Conservation (phyloP, 441 rosid genomes). For the Erysimum cheiri region DNA sequence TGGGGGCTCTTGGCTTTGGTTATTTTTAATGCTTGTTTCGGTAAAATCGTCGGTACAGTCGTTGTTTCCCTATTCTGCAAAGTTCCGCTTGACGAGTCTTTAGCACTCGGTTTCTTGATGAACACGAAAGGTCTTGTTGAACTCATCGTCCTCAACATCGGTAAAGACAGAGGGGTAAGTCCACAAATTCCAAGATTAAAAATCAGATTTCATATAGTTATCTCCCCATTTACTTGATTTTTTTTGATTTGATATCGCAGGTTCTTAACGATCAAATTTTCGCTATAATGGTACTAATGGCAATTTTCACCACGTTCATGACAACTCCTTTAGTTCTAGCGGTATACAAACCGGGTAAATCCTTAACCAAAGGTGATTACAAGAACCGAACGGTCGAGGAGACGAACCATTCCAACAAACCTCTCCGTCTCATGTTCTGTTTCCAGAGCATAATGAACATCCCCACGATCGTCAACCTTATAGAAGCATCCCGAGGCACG, state of each 20-base stretch:
- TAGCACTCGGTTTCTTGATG: slow-evolving; percentile 66
- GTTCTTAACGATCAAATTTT: slow-evolving; percentile 61
- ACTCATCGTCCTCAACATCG: slow-evolving; percentile 66
- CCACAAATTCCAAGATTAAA: background rate
- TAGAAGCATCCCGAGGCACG: slow-evolving; percentile 77
- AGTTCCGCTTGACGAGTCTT: slow-evolving; percentile 51
- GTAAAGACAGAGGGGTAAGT: slow-evolving; percentile 63
- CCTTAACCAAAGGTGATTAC: slow-evolving; percentile 42
- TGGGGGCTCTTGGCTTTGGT: slow-evolving; percentile 66
- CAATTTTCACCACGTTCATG: slow-evolving; percentile 60
- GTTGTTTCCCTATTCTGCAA: slow-evolving; percentile 50
- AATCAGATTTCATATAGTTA: background rate
- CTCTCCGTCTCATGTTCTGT: slow-evolving; percentile 63
- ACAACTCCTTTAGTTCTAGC: slow-evolving; percentile 64
- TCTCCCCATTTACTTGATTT: background rate
- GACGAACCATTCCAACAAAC: slow-evolving; percentile 48
- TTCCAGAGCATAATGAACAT: slow-evolving; percentile 60
- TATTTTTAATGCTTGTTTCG: slow-evolving; percentile 55
- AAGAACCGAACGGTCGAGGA: slow-evolving; percentile 56
- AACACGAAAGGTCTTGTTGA: slow-evolving; percentile 70
- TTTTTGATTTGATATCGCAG: slow-evolving; percentile 35
- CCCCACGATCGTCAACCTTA: slow-evolving; percentile 68
- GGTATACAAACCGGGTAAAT: slow-evolving; percentile 57
- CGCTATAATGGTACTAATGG: slow-evolving; percentile 68
- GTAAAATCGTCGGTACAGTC: slow-evolving; percentile 59